Percentiles rank a stretch among this genome's conserved stretches.
These are phyloP conservation scores for Aspergillus sp. DNA, from an alignment of 2,329 filamentous ascomycete species.

Conservation along the genomic window DNA sequence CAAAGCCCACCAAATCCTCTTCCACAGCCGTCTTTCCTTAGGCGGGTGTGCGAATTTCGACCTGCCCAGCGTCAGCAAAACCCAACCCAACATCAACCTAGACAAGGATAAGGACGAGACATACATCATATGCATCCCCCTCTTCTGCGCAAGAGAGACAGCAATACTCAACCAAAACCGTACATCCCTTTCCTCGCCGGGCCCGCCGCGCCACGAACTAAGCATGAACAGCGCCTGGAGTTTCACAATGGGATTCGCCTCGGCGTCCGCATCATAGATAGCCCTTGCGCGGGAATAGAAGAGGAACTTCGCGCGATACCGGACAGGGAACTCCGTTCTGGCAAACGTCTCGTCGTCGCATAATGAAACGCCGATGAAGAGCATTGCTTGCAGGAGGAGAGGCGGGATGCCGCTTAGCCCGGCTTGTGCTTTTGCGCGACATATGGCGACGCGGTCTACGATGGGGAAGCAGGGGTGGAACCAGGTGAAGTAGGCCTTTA, in stretches of 20 bases:
- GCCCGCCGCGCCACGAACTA: conserved; percentile 57
- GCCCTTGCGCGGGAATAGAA: conserved; percentile 54
- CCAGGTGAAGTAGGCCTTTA: conserved; percentile 57
- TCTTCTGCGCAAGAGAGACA: conserved; percentile 53
- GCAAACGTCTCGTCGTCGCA: conserved; percentile 50
- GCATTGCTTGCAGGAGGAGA: conserved; percentile 53
- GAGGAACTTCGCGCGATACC: conserved; percentile 51
- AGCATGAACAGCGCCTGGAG: conserved; percentile 56
- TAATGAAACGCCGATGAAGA: conserved; percentile 56
- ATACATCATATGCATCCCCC: conserved; percentile 39
- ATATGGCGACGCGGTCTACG: conserved; percentile 49
- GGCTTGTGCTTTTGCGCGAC: conserved; percentile 36
- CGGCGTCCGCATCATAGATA: conserved; percentile 55
- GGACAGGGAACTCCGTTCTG: conserved; percentile 49
- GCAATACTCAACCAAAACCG: conserved; percentile 54
- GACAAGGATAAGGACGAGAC: not conserved
- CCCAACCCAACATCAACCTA: too few species aligned
- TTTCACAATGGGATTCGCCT: conserved; percentile 51
- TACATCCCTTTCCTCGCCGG: conserved; percentile 50
- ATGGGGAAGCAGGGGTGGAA: conserved; percentile 60
- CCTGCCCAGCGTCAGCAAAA: conserved; percentile 14
- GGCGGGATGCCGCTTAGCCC: conserved; percentile 41
- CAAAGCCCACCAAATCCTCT: conserved; percentile 56
- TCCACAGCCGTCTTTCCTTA: conserved; percentile 41
- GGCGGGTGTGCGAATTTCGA: conserved; percentile 33